These are phyloP conservation scores for carrot (Daucus carota) DNA, from an alignment of 129 eudicot genomes.

Conservation along the genomic window DNA sequence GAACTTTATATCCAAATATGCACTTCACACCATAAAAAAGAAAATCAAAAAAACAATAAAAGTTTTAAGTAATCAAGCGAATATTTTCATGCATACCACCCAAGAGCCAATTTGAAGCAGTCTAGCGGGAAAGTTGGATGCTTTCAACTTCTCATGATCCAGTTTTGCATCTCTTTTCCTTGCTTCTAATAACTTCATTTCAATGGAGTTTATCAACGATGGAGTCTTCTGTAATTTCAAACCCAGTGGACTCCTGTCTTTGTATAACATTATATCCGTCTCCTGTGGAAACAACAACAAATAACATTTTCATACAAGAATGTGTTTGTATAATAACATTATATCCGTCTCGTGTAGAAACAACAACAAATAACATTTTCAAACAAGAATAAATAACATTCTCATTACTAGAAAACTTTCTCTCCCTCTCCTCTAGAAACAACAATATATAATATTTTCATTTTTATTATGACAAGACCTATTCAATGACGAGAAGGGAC, in stretches of 20 bases:
- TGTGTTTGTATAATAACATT: too few species aligned
- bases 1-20: neutral
- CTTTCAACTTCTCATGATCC: constrained; percentile 45
- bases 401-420: too few species aligned
- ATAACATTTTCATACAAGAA: too few species aligned
- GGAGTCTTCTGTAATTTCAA: constrained; percentile 42
- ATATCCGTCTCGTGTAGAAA: too few species aligned
- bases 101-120: constrained; percentile 49
- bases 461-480: too few species aligned
- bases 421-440: too few species aligned
- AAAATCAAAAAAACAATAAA: neutral
- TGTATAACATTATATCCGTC: neutral
- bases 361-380: too few species aligned
- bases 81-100: constrained; percentile 29
- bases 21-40: too few species aligned
- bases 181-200: constrained; percentile 28
- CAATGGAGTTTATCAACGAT: constrained; percentile 32
- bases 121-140: constrained; percentile 48
- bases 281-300: constrained; percentile 12
- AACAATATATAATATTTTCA: too few species aligned
- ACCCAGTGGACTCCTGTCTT: constrained; percentile 46
- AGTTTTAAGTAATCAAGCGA: neutral
- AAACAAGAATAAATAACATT: too few species aligned
- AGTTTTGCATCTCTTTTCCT: constrained; percentile 3
- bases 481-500: too few species aligned